Evolutionary conservation across 1,139 yeast species (phyloP).

Genomic region (Magnusiomyces paraingens): DNA sequence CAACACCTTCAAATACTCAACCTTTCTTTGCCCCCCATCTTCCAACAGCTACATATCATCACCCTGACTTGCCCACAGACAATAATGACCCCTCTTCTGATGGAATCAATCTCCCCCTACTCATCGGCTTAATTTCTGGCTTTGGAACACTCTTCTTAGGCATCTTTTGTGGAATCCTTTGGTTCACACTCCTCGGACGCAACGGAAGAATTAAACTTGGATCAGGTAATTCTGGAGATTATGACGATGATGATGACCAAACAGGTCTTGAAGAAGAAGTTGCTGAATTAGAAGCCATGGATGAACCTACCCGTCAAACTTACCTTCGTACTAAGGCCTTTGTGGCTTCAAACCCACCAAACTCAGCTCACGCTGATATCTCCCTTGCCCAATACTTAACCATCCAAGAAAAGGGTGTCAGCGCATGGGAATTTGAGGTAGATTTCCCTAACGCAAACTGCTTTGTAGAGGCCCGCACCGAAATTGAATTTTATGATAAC

Average conservation of each 20-base stretch:
- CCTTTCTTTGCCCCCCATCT: no score
- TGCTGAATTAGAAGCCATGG: slow-evolving; percentile 62
- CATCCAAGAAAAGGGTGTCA: slow-evolving; percentile 87
- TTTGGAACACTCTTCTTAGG: slow-evolving; percentile 32
- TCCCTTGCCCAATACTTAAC: slow-evolving; percentile 43
- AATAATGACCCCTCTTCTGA: background rate
- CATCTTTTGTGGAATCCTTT: slow-evolving; percentile 30
- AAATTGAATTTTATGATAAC: slow-evolving; percentile 62
- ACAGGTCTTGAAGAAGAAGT: slow-evolving; percentile 59
- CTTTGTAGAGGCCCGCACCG: slow-evolving; percentile 65
- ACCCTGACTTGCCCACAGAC: no score
- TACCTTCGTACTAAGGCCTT: slow-evolving; percentile 53
- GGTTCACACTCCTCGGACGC: slow-evolving; percentile 31
- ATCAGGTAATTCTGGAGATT: slow-evolving; percentile 43
- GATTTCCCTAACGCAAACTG: slow-evolving; percentile 50
- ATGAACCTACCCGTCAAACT: slow-evolving; percentile 40
- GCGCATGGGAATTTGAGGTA: slow-evolving; percentile 87
- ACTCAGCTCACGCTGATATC: slow-evolving; percentile 36
- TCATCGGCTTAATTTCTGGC: slow-evolving; percentile 35
- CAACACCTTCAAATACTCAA: background rate
- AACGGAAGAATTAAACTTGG: slow-evolving; percentile 35
- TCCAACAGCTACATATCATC: no score
- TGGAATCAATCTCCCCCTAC: slow-evolving; percentile 28
- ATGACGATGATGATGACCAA: slow-evolving; percentile 50
- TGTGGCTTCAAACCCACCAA: slow-evolving; percentile 42